Base-by-base conservation (phyloP, 257 asterid species). In the Haberlea rhodopensis region DNA sequence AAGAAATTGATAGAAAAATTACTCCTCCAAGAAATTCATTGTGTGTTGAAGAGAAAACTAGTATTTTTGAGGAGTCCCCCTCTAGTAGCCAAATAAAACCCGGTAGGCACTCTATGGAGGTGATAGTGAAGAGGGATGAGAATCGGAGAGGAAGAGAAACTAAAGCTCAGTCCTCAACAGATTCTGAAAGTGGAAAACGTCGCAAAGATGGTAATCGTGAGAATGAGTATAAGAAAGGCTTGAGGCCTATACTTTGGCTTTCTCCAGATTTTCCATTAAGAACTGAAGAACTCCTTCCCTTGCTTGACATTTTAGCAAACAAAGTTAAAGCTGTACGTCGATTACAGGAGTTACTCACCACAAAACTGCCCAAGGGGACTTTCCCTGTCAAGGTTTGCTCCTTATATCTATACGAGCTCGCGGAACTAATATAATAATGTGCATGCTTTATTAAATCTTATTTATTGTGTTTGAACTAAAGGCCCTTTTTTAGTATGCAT, bases 181-280 rank as follows among this genome's bases (percentile, higher is more conserved):
- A 65, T 71, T 45, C 60, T 45, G 96, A 89, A 5, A 72, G 61
- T 68, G 87, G 77, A 58, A 81, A 70, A 62, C 83, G 87, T 4
- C 80, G 82, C 21, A 90, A 79, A 73, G 95, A 87, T 77, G 87
- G 68, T 63, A 58, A 54, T 71, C 73, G 80, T 15, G 98, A 91
- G 80, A 88, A 78, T 63, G 97, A 89, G 88, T 92, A 92, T 62
- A 92, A 92, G 77, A 92, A 87, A 81, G 97, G 96, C 56, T 77
- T 92, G 83, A 92, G 98, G 83, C 98, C 98, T n/a, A 59, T 85
- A 74, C 91, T 92, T 23, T 92, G 97, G 95, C 95, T 92, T 60
- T 85, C 97, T 37, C 95, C 97, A 2, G 87, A 92, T 76, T 92
- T 92, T 72, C 97, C 94, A 0, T 75, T 92, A 57, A 79, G 73